These are phyloP conservation scores for Capsicum rhomboideum DNA, from an alignment of 257 asterid genomes.

Conservation along the genomic window DNA sequence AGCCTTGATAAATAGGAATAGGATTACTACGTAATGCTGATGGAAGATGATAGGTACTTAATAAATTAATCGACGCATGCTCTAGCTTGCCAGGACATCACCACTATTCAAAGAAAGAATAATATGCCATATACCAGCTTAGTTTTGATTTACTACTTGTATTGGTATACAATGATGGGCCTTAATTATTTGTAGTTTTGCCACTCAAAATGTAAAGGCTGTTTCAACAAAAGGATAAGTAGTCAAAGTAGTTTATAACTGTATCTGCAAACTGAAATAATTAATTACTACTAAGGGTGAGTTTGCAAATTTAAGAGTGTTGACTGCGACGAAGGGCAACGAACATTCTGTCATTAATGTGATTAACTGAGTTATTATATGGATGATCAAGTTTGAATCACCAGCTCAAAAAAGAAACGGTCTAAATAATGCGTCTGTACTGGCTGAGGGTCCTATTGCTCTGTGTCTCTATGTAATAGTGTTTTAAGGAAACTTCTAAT, in stretches of 20 bases:
- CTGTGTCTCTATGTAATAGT: neutral
- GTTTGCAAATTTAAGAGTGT: neutral
- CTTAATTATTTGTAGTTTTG: no score
- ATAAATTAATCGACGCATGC: neutral
- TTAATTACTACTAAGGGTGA: neutral
- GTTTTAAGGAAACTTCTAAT: neutral
- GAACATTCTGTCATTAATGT: neutral
- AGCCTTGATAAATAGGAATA: neutral
- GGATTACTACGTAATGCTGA: neutral
- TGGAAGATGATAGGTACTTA: neutral
- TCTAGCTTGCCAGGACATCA: neutral
- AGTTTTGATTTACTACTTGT: no score
- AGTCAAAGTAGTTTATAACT: neutral
- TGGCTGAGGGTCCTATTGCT: no score
- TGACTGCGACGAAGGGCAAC: neutral
- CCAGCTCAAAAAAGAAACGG: neutral
- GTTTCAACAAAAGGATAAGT: neutral
- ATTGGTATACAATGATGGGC: no score
- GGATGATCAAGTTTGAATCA: neutral
- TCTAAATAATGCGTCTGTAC: neutral
- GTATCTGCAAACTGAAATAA: neutral
- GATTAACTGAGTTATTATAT: neutral
- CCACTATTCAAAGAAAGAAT: neutral
- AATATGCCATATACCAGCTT: neutral
- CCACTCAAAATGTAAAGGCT: neutral